Conservation (phyloP, 2,329 filamentous ascomycete species). For the Rutstroemia sp. region DNA sequence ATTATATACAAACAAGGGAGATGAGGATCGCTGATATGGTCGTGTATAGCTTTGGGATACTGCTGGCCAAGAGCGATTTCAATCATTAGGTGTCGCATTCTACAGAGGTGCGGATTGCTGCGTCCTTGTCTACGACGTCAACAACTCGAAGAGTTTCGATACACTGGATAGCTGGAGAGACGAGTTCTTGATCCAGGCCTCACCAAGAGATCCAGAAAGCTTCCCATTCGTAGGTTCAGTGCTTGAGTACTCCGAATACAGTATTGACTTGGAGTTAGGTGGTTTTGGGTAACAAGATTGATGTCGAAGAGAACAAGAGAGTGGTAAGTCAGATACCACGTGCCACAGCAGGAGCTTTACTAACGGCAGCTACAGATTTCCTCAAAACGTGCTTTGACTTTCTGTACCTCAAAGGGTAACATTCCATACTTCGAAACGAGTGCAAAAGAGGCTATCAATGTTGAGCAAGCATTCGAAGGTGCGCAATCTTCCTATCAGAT, state of each 20-base stretch:
- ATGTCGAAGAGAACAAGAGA: conserved; percentile 95
- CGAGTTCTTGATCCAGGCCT: conserved; percentile 96
- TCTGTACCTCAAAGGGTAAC: conserved; percentile 93
- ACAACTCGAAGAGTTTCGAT: conserved; percentile 98
- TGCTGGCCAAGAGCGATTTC: conserved; percentile 93
- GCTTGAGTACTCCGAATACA: conserved; percentile 1
- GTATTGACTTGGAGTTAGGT: conserved; percentile 47
- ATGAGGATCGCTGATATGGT: conserved; percentile 32
- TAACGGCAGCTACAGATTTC: conserved; percentile 57
- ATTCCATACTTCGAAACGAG: conserved; percentile 99
- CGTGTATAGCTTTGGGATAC: conserved; percentile 86
- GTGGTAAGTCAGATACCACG: conserved; percentile 51
- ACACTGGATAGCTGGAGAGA: conserved; percentile 97
- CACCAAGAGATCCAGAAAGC: conserved; percentile 89
- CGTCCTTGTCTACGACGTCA: conserved; percentile 95
- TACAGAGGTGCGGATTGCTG: conserved; percentile 98
- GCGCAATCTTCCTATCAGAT: conserved; percentile 8
- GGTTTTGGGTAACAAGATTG: conserved; percentile 97
- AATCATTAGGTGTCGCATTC: conserved; percentile 94
- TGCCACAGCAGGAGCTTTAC: conserved; percentile 1
- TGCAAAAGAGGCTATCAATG: conserved; percentile 97
- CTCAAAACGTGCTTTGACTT: conserved; percentile 91
- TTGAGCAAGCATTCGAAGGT: conserved; percentile 77
- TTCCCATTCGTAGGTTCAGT: conserved; percentile 81
- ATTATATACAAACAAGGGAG: not conserved